phyloP scores from a whole-genome alignment of 805 yeast species.

The Nakazawaea populi region DNA sequence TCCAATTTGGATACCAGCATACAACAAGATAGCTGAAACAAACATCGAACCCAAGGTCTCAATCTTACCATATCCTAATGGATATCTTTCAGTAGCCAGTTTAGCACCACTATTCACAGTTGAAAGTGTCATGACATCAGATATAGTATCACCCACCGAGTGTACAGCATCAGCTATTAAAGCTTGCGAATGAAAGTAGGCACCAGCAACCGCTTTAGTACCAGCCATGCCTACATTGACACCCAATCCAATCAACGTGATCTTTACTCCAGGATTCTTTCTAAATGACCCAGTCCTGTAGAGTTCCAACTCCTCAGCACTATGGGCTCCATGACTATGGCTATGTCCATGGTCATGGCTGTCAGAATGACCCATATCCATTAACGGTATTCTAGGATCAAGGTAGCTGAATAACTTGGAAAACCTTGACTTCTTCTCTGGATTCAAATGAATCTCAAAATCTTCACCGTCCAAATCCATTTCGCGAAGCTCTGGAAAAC shows the following conservation, averaged over 20 bases:
- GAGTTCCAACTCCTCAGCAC: constrained; percentile 39
- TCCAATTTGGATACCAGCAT: constrained; percentile 89
- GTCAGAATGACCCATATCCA: constrained; percentile 13
- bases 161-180: constrained; percentile 92
- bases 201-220: constrained; percentile 85
- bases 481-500: constrained; percentile 20
- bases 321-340: constrained; percentile 35
- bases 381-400: constrained; percentile 28
- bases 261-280: constrained; percentile 81
- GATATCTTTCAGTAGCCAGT: constrained; percentile 55
- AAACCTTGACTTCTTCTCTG: constrained; percentile 17
- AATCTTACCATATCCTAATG: constrained; percentile 87
- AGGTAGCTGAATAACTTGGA: constrained; percentile 23
- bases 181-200: constrained; percentile 91
- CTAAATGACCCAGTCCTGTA: constrained; percentile 36
- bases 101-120: constrained; percentile 76
- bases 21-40: constrained; percentile 74
- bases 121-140: constrained; percentile 83
- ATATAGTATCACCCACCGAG: constrained; percentile 83
- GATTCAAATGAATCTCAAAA: constrained; percentile 18
- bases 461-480: constrained; percentile 24
- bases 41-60: constrained; percentile 90
- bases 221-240: constrained; percentile 83
- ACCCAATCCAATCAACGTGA: constrained; percentile 85
- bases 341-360: constrained; percentile 21